Evolutionary conservation across 1,139 yeast species (phyloP).

Genomic region (Arxiozyma heterogenica): DNA sequence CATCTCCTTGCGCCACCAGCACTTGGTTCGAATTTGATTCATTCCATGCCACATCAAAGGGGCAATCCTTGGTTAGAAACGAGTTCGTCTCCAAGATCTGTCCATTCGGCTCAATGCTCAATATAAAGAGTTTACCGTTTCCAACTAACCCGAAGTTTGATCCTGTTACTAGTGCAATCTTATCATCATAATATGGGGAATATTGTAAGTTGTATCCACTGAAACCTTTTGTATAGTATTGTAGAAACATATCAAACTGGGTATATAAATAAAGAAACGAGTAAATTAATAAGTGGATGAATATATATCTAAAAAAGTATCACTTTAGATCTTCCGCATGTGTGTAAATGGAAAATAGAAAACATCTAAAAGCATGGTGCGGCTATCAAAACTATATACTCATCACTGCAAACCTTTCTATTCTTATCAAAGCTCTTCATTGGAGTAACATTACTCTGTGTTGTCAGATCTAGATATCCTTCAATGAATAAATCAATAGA

Average conservation of each 20-base stretch:
- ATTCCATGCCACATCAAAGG: constrained; percentile 84
- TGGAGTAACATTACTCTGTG: background rate
- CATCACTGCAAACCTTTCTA: background rate
- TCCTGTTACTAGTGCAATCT: constrained; percentile 80
- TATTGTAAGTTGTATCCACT: constrained; percentile 84
- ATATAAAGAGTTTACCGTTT: constrained; percentile 69
- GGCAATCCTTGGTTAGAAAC: constrained; percentile 90
- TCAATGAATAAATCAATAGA: background rate
- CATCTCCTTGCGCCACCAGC: constrained; percentile 82
- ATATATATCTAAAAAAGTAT: too few relatives aligned
- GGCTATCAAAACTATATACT: too few relatives aligned
- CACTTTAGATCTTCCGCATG: too few relatives aligned
- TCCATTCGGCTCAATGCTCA: constrained; percentile 64
- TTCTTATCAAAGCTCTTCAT: background rate
- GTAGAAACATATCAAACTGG: constrained; percentile 32
- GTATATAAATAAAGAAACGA: too few relatives aligned
- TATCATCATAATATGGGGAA: constrained; percentile 86
- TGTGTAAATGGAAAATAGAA: too few relatives aligned
- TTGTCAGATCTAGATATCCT: too few relatives aligned
- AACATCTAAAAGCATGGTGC: too few relatives aligned
- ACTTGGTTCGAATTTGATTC: constrained; percentile 84
- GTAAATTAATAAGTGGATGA: too few relatives aligned
- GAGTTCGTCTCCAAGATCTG: constrained; percentile 43
- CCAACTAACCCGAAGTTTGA: constrained; percentile 94
- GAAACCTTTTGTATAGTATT: constrained; percentile 68